A percentile compares a stretch with the other conserved stretches of the same genome.
Evolutionary conservation across 345 rosid genomes (phyloP).

Genomic region (Eucalyptus lansdowneana): DNA sequence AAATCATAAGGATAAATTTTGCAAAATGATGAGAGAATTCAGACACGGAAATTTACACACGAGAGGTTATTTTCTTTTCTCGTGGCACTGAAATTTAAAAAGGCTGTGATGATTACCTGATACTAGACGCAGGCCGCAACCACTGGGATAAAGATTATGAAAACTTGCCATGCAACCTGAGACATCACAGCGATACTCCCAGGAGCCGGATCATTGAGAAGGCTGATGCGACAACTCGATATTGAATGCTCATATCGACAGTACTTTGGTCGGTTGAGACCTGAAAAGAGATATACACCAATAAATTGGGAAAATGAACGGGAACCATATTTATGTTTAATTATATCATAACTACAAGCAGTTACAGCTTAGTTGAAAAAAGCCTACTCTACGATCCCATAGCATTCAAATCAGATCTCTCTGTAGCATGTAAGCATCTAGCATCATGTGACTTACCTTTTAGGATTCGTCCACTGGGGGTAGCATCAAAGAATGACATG

Average conservation of each 20-base stretch:
- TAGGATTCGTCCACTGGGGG: slow-evolving; percentile 60
- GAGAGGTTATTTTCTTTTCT: neutral
- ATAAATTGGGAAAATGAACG: neutral
- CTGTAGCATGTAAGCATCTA: neutral
- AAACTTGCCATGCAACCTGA: slow-evolving; percentile 76
- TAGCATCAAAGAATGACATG: slow-evolving; percentile 72
- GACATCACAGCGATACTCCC: slow-evolving; percentile 71
- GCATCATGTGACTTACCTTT: slow-evolving; percentile 18
- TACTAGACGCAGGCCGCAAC: slow-evolving; percentile 55
- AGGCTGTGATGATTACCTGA: slow-evolving; percentile 34
- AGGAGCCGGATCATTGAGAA: slow-evolving; percentile 43
- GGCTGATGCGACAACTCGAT: slow-evolving; percentile 28
- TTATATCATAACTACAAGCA: neutral
- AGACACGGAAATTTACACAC: neutral
- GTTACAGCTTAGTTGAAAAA: neutral
- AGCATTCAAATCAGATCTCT: neutral
- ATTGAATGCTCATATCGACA: slow-evolving; percentile 38
- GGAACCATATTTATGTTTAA: neutral
- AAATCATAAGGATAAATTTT: neutral
- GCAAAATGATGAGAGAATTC: neutral
- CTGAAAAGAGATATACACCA: slow-evolving; percentile 5
- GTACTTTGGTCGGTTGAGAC: slow-evolving; percentile 83
- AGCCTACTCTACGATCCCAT: neutral
- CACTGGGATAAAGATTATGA: slow-evolving; percentile 59
- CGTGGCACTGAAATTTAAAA: neutral